These are phyloP conservation scores for Kurtzmaniella natalensis DNA, from an alignment of 1,139 yeast genomes.

Conservation along the genomic window DNA sequence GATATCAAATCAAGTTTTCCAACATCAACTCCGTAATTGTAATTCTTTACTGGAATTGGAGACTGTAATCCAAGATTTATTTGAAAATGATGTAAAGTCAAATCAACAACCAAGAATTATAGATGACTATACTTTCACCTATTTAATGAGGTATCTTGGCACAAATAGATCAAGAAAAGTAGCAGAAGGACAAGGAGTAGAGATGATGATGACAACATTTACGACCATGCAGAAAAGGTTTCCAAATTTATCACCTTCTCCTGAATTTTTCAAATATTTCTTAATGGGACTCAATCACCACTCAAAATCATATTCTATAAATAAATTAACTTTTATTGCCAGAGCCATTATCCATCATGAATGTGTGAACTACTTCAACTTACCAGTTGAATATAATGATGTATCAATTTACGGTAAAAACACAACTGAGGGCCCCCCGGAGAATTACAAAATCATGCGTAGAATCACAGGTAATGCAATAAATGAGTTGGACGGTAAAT, in stretches of 20 bases:
- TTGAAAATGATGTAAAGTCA: constrained; percentile 7
- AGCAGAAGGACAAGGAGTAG: not conserved
- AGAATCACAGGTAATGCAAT: constrained; percentile 17
- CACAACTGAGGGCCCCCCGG: constrained; percentile 15
- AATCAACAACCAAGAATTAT: constrained; percentile 4
- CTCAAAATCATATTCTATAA: constrained; percentile 2
- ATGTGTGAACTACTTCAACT: constrained; percentile 16
- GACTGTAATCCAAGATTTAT: not conserved
- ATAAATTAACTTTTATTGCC: constrained; percentile 13
- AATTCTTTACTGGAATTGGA: not conserved
- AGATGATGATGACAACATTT: constrained; percentile 1
- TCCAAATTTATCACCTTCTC: constrained; percentile 4
- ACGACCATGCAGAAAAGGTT: not conserved
- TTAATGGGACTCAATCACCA: constrained; percentile 11
- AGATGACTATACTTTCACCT: constrained; percentile 14
- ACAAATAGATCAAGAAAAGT: not conserved
- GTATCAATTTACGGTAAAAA: constrained; percentile 9
- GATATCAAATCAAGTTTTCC: constrained; percentile 27
- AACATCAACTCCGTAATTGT: constrained; percentile 4
- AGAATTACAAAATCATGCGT: constrained; percentile 25
- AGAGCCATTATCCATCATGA: constrained; percentile 24
- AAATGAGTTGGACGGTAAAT: constrained; percentile 18
- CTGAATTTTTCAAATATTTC: constrained; percentile 13
- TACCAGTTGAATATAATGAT: constrained; percentile 19
- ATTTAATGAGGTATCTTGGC: constrained; percentile 13